A percentile compares a stretch with the other conserved stretches of the same genome.
Evolutionary conservation across 306 rosid species (phyloP).

Genomic region (Lathyrus oleraceus): DNA sequence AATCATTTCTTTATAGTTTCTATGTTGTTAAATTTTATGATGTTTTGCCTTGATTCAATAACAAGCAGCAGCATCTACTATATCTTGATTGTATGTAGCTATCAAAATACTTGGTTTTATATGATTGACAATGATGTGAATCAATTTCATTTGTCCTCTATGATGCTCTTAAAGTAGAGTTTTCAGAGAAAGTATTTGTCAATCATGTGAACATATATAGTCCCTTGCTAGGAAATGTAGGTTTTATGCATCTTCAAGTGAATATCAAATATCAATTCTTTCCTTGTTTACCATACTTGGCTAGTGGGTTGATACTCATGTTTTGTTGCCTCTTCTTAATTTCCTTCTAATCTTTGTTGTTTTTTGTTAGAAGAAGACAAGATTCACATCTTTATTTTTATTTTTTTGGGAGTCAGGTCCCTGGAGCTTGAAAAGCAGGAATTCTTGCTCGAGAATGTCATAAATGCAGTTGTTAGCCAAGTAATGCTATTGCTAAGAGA

Average conservation of each 20-base stretch:
- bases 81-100: not conserved
- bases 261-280: constrained; percentile 21
- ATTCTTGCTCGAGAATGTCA: constrained; percentile 84
- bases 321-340: constrained; percentile 14
- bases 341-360: constrained; percentile 21
- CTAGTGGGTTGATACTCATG: constrained; percentile 15
- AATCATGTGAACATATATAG: not conserved
- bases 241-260: constrained; percentile 3
- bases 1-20: not conserved
- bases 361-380: constrained; percentile 30
- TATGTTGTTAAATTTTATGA: not conserved
- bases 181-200: not conserved
- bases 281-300: constrained; percentile 19
- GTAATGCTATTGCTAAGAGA: constrained; percentile 86
- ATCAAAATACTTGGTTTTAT: constrained; percentile 1
- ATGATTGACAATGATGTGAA: not conserved
- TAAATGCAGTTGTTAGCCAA: constrained; percentile 98
- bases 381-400: constrained; percentile 27
- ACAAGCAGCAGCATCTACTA: not conserved
- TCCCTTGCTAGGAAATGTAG: constrained; percentile 11
- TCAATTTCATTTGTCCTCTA: not conserved
- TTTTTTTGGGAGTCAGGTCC: constrained; percentile 54
- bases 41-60: not conserved
- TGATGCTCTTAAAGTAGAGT: not conserved
- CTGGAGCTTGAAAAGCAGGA: constrained; percentile 89